phyloP scores from a whole-genome alignment of 2,329 filamentous ascomycete species.

The Conoideocrella luteorostrata region DNA sequence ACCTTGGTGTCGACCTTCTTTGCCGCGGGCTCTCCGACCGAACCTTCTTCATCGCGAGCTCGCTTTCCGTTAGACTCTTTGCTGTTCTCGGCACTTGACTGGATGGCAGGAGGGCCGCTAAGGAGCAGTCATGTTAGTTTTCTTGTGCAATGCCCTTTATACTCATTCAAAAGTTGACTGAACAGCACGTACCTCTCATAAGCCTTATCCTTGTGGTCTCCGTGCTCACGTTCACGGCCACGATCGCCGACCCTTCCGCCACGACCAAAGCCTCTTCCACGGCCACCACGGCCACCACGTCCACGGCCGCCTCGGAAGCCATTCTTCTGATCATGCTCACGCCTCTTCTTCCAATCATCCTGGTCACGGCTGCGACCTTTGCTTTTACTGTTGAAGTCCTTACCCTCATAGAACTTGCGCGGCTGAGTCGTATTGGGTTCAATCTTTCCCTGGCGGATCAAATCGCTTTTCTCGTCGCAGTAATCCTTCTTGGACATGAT shows the following conservation, averaged over 20 bases:
- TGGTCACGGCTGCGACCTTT: conserved; percentile 35
- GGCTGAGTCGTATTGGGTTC: conserved; percentile 44
- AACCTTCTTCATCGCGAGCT: conserved; percentile 43
- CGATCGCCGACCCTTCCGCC: conserved; percentile 37
- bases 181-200: conserved; percentile 25
- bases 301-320: conserved; percentile 48
- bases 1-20: conserved; percentile 58
- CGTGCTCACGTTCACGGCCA: conserved; percentile 22
- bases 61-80: conserved; percentile 43
- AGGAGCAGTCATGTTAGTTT: conserved; percentile 13
- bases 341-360: conserved; percentile 59
- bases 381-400: conserved; percentile 22
- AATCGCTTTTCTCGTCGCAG: conserved; percentile 66
- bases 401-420: conserved; percentile 45
- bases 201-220: conserved; percentile 21
- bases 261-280: conserved; percentile 36
- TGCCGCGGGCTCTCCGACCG: conserved; percentile 39
- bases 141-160: no score
- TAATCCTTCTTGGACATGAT: conserved; percentile 89
- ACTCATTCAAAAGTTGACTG: no score
- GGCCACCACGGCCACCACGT: conserved; percentile 34
- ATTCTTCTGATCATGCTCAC: conserved; percentile 54
- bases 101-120: conserved; percentile 32
- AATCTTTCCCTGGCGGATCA: conserved; percentile 65
- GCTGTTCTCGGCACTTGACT: conserved; percentile 35